Conservation (phyloP, 2,329 filamentous ascomycete genomes). For the Trichoderma citrinoviride region DNA sequence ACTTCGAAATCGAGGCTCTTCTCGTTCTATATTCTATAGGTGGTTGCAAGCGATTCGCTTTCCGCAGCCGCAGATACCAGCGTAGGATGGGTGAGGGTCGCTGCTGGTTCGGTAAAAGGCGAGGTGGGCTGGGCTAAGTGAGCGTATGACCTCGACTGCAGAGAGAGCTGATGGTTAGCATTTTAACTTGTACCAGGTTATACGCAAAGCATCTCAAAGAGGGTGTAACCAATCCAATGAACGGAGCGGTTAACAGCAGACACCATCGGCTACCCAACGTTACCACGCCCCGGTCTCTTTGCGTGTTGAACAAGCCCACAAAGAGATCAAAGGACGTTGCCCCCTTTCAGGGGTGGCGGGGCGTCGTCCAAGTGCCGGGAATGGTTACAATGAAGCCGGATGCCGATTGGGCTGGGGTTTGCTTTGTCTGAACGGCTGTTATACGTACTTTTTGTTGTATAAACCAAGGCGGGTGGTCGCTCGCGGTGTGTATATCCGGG, state of each 20-base stretch:
- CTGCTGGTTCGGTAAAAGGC: conserved; percentile 4
- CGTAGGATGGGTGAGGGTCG: background rate
- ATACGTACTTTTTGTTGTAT: conserved; percentile 12
- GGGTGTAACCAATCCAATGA: conserved; percentile 9
- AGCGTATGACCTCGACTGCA: background rate
- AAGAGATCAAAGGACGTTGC: background rate
- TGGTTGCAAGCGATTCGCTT: background rate
- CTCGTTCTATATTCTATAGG: background rate
- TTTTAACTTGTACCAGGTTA: background rate
- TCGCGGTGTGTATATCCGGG: background rate
- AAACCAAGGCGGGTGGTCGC: background rate
- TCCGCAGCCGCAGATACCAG: background rate
- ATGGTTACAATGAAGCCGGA: background rate
- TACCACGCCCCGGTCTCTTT: conserved; percentile 5
- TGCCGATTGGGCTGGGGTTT: background rate
- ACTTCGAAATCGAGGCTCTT: background rate
- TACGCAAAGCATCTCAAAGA: conserved; percentile 1
- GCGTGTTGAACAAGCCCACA: conserved; percentile 2
- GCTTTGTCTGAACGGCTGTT: conserved; percentile 5
- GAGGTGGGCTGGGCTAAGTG: background rate
- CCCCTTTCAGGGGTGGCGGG: background rate
- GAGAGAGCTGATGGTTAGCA: conserved; percentile 6
- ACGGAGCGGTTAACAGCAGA: conserved; percentile 6
- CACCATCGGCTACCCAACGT: background rate
- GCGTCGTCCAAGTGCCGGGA: conserved; percentile 3